Conservation (phyloP, 2,329 filamentous ascomycete genomes). For the Botrytis paeoniae region DNA sequence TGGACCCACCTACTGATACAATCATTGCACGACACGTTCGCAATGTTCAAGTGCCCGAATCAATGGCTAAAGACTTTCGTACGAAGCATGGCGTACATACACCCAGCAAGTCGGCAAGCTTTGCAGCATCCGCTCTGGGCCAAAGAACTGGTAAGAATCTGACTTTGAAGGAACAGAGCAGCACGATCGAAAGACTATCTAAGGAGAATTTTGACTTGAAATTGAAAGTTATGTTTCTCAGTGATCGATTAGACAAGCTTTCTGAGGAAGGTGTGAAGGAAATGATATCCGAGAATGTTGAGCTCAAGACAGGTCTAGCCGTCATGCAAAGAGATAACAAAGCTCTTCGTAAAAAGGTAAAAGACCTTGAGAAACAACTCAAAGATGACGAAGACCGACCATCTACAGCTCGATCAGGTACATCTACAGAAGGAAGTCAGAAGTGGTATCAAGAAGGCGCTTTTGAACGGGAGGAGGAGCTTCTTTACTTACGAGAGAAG, state of each 20-base stretch:
- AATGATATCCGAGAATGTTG: conserved; percentile 96
- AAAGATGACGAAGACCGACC: conserved; percentile 62
- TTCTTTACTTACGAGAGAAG: conserved; percentile 78
- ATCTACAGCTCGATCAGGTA: conserved; percentile 56
- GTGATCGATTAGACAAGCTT: conserved; percentile 85
- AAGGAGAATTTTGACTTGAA: conserved; percentile 99
- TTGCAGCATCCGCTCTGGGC: conserved; percentile 49
- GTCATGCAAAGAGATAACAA: conserved; percentile 91
- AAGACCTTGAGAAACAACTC: conserved; percentile 80
- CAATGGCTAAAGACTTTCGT: conserved; percentile 80
- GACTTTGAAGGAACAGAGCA: conserved; percentile 95
- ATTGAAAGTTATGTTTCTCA: conserved; percentile 95
- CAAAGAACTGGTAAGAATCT: conserved; percentile 63
- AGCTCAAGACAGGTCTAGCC: conserved; percentile 85
- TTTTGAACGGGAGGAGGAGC: conserved; percentile 77
- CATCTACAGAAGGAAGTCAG: conserved; percentile 54
- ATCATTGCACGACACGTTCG: conserved; percentile 84
- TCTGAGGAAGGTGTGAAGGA: conserved; percentile 97
- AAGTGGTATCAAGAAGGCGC: conserved; percentile 55
- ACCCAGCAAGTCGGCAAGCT: conserved; percentile 49
- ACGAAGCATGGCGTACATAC: conserved; percentile 66
- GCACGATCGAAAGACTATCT: conserved; percentile 89
- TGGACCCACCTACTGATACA: conserved; percentile 75
- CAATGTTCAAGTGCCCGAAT: conserved; percentile 87
- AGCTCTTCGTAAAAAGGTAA: conserved; percentile 72